Percentiles rank a stretch among this genome's conserved stretches.
phyloP scores from a whole-genome alignment of 768 basidiomycete genomes.

The Arthromyces matolae region DNA sequence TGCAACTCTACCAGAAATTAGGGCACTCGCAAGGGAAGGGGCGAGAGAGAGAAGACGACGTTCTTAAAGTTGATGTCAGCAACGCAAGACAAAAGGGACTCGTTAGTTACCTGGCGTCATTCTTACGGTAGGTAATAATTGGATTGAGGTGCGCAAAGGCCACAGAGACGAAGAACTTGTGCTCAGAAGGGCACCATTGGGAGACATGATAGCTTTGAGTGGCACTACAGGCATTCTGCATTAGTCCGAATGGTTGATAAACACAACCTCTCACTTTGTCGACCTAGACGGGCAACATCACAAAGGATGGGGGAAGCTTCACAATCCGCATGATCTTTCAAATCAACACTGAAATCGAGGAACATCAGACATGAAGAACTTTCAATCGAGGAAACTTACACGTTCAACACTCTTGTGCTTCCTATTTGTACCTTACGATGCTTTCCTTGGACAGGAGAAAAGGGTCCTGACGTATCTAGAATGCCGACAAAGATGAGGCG shows the following conservation, averaged over 20 bases:
- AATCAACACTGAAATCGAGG: slow-evolving; percentile 49
- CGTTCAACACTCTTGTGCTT: slow-evolving; percentile 42
- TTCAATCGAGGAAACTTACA: slow-evolving; percentile 37
- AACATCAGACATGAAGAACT: slow-evolving; percentile 2
- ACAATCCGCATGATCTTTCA: slow-evolving; percentile 50
- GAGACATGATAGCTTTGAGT: slow-evolving; percentile 51
- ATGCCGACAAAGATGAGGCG: slow-evolving; percentile 44
- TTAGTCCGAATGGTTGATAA: neutral
- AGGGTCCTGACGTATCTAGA: slow-evolving; percentile 42
- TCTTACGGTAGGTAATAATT: slow-evolving; percentile 39
- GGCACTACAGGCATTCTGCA: slow-evolving; percentile 44
- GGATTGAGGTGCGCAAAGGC: slow-evolving; percentile 36
- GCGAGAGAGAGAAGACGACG: slow-evolving; percentile 20
- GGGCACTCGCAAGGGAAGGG: slow-evolving; percentile 34
- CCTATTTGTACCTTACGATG: slow-evolving; percentile 45
- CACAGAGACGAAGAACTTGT: slow-evolving; percentile 44
- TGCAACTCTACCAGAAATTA: slow-evolving; percentile 50
- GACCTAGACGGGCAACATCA: slow-evolving; percentile 37
- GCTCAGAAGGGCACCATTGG: slow-evolving; percentile 55
- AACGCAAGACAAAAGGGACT: neutral
- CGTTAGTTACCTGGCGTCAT: slow-evolving; percentile 16
- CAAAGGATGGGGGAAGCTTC: slow-evolving; percentile 45
- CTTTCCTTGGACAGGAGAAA: slow-evolving; percentile 28
- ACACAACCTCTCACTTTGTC: slow-evolving; percentile 43
- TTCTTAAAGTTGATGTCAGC: slow-evolving; percentile 2